Conservation (phyloP, 805 yeast genomes). For the Ogataea trehalophila region DNA sequence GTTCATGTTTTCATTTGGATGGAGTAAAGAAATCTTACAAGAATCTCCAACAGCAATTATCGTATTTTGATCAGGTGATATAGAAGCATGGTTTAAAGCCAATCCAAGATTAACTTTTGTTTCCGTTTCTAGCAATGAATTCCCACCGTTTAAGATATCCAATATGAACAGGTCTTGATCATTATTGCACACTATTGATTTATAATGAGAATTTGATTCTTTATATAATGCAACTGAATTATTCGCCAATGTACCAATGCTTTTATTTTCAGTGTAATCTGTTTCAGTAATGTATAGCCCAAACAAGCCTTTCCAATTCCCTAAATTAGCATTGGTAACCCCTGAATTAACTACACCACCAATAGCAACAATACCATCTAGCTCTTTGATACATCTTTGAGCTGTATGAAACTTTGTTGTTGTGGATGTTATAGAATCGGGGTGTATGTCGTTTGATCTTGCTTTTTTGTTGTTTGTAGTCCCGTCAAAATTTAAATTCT, state of each 20-base stretch:
- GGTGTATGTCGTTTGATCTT: no score
- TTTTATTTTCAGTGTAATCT: constrained; percentile 43
- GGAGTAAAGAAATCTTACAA: constrained; percentile 54
- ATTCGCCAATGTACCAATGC: constrained; percentile 77
- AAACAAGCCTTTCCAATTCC: constrained; percentile 57
- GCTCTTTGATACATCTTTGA: constrained; percentile 68
- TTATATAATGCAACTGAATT: constrained; percentile 63
- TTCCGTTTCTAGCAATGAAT: constrained; percentile 25
- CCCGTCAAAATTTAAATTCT: constrained; percentile 7
- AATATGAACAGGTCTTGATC: constrained; percentile 68
- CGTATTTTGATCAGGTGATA: constrained; percentile 57
- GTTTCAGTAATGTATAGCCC: constrained; percentile 51
- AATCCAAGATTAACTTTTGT: constrained; percentile 46
- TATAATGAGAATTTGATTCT: constrained; percentile 39
- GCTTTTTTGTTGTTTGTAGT: constrained; percentile 8
- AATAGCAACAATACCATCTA: constrained; percentile 43
- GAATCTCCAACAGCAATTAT: constrained; percentile 76
- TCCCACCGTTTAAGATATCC: constrained; percentile 46
- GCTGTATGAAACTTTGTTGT: constrained; percentile 51
- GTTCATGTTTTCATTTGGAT: constrained; percentile 32
- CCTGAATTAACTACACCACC: constrained; percentile 38
- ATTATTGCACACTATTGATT: constrained; percentile 75
- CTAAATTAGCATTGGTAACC: constrained; percentile 17
- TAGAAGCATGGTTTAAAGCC: constrained; percentile 70
- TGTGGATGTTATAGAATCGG: constrained; percentile 21